Conservation (phyloP, 73 alveolate species). For the Blepharisma stoltei region DNA sequence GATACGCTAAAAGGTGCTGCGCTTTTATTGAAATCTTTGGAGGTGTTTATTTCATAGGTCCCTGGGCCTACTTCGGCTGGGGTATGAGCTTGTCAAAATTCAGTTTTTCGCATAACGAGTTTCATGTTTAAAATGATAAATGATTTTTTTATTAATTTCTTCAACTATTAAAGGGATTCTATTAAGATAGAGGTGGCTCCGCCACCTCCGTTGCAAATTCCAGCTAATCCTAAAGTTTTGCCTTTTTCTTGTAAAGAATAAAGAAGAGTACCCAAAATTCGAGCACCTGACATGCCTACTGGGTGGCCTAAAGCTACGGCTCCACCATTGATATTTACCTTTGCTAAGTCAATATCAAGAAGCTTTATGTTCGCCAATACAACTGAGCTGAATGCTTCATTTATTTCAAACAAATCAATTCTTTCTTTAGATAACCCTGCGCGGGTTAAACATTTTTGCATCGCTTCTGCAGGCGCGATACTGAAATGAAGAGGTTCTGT, state of each 20-base stretch:
- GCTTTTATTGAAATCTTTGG: background rate
- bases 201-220: conserved; percentile 88
- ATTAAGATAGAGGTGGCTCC: conserved; percentile 71
- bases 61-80: conserved; percentile 25
- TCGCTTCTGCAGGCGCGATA: conserved; percentile 46
- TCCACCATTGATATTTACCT: conserved; percentile 84
- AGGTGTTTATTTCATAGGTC: background rate
- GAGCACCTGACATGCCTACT: conserved; percentile 79
- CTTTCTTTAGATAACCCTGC: background rate
- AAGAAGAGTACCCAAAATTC: conserved; percentile 63
- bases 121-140: too few species aligned
- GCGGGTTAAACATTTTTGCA: conserved; percentile 28
- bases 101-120: conserved; percentile 7
- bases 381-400: conserved; percentile 28
- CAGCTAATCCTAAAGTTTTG: conserved; percentile 73
- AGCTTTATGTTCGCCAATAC: conserved; percentile 32
- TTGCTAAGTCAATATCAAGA: conserved; percentile 50
- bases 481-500: conserved; percentile 50
- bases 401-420: background rate
- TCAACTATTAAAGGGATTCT: background rate
- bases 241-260: conserved; percentile 59
- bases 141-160: background rate
- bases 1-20: background rate
- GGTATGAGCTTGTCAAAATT: conserved; percentile 10
- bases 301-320: conserved; percentile 93